Conservation (phyloP, 2,329 filamentous ascomycete species). For the Fusarium sororula region DNA sequence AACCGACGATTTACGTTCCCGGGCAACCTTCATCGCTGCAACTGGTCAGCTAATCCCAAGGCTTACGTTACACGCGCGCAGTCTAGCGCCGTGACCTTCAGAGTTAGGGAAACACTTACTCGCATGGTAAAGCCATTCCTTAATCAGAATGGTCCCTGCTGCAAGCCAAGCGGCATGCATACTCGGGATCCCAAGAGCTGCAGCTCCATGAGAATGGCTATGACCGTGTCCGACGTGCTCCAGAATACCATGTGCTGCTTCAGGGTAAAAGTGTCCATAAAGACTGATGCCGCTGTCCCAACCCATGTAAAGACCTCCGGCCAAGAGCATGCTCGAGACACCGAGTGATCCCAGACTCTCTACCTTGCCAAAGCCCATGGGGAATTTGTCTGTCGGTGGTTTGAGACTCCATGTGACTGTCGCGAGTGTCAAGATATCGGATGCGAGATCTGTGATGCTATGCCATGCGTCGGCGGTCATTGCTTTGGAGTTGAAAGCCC, state of each 20-base stretch:
- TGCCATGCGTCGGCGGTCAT: conserved; percentile 95
- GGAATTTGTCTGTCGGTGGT: conserved; percentile 83
- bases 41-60: conserved; percentile 38
- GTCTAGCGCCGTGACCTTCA: neutral
- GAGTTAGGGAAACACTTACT: conserved; percentile 70
- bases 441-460: conserved; percentile 93
- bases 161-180: conserved; percentile 96
- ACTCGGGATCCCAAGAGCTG: conserved; percentile 70
- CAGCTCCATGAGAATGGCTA: conserved; percentile 65
- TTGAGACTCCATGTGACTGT: conserved; percentile 95
- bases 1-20: conserved; percentile 93
- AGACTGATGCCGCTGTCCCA: conserved; percentile 75
- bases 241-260: conserved; percentile 71
- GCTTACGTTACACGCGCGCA: neutral
- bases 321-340: conserved; percentile 89
- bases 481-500: conserved; percentile 92
- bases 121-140: conserved; percentile 96
- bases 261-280: conserved; percentile 77
- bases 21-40: conserved; percentile 91
- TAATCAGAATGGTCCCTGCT: conserved; percentile 86
- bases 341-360: conserved; percentile 94
- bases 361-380: conserved; percentile 95
- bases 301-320: conserved; percentile 92
- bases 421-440: conserved; percentile 90
- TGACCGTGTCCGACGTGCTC: conserved; percentile 71